A percentile compares a stretch with the other conserved stretches of the same genome.
Conservation (phyloP, 352 stramenopile genomes). For the Achlya hypogyna region DNA sequence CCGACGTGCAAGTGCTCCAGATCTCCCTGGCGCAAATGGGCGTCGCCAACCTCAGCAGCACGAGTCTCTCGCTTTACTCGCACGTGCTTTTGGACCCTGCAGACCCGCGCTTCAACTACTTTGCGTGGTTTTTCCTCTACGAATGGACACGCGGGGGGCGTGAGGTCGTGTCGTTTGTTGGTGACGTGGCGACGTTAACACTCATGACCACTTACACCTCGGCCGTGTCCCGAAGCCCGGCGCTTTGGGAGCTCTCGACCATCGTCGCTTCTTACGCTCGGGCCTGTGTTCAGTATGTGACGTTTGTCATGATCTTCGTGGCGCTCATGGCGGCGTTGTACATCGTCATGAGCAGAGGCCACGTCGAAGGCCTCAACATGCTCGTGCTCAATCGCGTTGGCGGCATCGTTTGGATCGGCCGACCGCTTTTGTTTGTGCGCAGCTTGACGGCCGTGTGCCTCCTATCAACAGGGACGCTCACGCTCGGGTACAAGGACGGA, state of each 20-base stretch:
- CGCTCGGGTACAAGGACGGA: background rate
- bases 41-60: background rate
- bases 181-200: background rate
- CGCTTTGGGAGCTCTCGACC: background rate
- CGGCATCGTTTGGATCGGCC: slow-evolving; percentile 17
- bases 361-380: slow-evolving; percentile 13
- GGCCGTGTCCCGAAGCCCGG: background rate
- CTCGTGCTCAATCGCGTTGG: slow-evolving; percentile 11
- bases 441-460: slow-evolving; percentile 8
- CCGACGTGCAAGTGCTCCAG: background rate
- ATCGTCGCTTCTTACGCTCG: background rate
- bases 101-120: background rate
- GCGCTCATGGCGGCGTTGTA: background rate
- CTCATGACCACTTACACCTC: background rate
- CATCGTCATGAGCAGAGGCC: slow-evolving; percentile 5
- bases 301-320: background rate
- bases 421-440: slow-evolving; percentile 4
- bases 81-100: background rate
- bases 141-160: background rate
- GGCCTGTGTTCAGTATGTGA: slow-evolving; percentile 8
- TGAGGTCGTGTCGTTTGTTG: slow-evolving; percentile 11
- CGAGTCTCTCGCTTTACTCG: background rate
- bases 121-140: background rate
- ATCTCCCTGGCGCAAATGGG: background rate
- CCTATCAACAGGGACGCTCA: background rate